A percentile compares a stretch with the other conserved stretches of the same genome.
Conservation (phyloP, 768 basidiomycete genomes). For the Gelatoporia subvermispora region DNA sequence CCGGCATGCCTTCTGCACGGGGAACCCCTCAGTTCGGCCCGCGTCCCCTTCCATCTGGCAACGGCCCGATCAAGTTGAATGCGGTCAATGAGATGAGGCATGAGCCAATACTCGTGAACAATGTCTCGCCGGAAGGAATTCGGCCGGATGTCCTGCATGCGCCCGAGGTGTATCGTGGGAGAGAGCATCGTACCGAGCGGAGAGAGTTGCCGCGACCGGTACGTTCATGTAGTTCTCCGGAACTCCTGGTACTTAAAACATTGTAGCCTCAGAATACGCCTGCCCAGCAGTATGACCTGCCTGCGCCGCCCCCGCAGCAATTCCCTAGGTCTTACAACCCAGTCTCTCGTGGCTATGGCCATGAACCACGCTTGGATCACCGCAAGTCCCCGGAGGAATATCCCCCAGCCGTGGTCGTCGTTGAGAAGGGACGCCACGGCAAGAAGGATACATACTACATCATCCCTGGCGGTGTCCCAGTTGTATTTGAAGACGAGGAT, state of each 20-base stretch:
- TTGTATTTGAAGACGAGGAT: slow-evolving; percentile 62
- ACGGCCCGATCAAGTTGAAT: slow-evolving; percentile 6
- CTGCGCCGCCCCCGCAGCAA: no score
- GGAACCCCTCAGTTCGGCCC: slow-evolving; percentile 15
- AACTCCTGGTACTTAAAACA: no score
- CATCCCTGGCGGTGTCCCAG: slow-evolving; percentile 58
- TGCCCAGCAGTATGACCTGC: no score
- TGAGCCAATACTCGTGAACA: slow-evolving; percentile 17
- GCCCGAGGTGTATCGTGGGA: not conserved
- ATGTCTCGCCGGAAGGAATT: slow-evolving; percentile 9
- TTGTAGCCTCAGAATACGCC: no score
- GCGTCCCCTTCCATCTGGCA: slow-evolving; percentile 4
- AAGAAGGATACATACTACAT: slow-evolving; percentile 45
- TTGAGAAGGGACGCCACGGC: slow-evolving; percentile 23
- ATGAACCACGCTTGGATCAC: no score
- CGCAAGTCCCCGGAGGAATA: slow-evolving; percentile 10
- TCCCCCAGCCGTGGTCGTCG: slow-evolving; percentile 25
- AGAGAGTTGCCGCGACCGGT: no score
- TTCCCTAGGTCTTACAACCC: no score
- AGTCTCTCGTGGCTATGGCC: no score
- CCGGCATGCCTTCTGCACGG: slow-evolving; percentile 15
- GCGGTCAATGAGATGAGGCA: slow-evolving; percentile 11
- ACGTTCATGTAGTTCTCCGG: no score
- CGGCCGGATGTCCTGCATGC: slow-evolving; percentile 16
- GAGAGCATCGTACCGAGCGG: no score